Evolutionary conservation across 306 rosid genomes (phyloP).

Genomic region (Vigna angularis): DNA sequence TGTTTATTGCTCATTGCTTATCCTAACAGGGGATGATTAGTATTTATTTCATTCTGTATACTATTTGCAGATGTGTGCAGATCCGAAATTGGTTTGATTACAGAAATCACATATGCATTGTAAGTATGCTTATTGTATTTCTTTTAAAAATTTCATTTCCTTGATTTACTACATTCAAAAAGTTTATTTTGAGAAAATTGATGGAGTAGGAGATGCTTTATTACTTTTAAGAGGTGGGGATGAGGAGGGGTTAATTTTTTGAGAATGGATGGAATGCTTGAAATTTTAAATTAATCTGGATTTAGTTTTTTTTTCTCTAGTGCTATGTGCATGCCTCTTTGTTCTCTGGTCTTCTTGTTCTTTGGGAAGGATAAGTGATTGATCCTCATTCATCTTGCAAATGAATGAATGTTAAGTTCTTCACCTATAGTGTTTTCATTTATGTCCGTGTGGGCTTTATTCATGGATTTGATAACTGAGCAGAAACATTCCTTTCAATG

Average conservation of each 20-base stretch:
- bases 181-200: constrained; percentile 28
- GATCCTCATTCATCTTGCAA: constrained; percentile 25
- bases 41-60: constrained; percentile 36
- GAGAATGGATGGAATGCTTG: constrained; percentile 36
- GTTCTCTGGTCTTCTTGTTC: constrained; percentile 28
- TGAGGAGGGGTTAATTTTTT: constrained; percentile 11
- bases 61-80: constrained; percentile 85
- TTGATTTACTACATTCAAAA: constrained; percentile 17
- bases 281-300: background rate
- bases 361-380: constrained; percentile 27
- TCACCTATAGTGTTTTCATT: constrained; percentile 41
- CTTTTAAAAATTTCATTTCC: background rate
- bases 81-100: constrained; percentile 90
- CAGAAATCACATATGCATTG: constrained; percentile 95
- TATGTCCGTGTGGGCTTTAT: constrained; percentile 57
- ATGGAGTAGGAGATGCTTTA: constrained; percentile 21
- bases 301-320: background rate
- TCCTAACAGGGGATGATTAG: constrained; percentile 29
- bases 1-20: constrained; percentile 28
- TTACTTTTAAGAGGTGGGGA: background rate
- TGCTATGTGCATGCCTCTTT: constrained; percentile 16
- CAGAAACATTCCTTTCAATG: constrained; percentile 73
- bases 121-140: constrained; percentile 57
- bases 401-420: constrained; percentile 41
- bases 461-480: constrained; percentile 69